These are phyloP conservation scores for Aspergillus avenaceus DNA, from an alignment of 495 filamentous ascomycete genomes.

Conservation along the genomic window DNA sequence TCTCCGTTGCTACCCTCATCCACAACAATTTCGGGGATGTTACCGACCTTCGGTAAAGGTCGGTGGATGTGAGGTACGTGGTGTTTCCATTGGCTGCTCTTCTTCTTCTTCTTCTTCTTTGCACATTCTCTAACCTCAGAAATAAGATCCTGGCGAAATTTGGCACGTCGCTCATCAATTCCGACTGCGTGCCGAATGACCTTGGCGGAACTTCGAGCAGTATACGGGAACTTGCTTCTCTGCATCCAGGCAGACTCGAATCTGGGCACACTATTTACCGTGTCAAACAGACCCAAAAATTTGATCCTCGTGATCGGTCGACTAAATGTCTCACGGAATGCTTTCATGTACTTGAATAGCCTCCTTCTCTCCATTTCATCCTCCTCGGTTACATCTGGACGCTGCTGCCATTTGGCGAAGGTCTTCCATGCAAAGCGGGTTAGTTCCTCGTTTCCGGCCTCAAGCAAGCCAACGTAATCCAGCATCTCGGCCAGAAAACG, in stretches of 20 bases:
- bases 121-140: constrained; percentile 48
- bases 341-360: constrained; percentile 74
- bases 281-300: constrained; percentile 47
- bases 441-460: constrained; percentile 85
- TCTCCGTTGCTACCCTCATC: constrained; percentile 20
- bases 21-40: constrained; percentile 29
- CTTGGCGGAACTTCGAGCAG: constrained; percentile 69
- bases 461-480: constrained; percentile 74
- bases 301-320: constrained; percentile 67
- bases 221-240: constrained; percentile 77
- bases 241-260: constrained; percentile 88
- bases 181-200: constrained; percentile 69
- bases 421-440: constrained; percentile 83
- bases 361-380: constrained; percentile 57
- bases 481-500: constrained; percentile 86
- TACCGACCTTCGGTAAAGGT: constrained; percentile 12
- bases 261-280: constrained; percentile 74
- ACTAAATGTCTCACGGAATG: constrained; percentile 81
- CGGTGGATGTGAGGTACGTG: constrained; percentile 18
- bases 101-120: constrained; percentile 25
- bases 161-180: constrained; percentile 74
- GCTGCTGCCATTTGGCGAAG: constrained; percentile 78
- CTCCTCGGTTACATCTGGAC: constrained; percentile 51
- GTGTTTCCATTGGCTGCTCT: constrained; percentile 29
- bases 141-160: constrained; percentile 66